phyloP scores from a whole-genome alignment of 208 protist species.

The Leishmania guyanensis region DNA sequence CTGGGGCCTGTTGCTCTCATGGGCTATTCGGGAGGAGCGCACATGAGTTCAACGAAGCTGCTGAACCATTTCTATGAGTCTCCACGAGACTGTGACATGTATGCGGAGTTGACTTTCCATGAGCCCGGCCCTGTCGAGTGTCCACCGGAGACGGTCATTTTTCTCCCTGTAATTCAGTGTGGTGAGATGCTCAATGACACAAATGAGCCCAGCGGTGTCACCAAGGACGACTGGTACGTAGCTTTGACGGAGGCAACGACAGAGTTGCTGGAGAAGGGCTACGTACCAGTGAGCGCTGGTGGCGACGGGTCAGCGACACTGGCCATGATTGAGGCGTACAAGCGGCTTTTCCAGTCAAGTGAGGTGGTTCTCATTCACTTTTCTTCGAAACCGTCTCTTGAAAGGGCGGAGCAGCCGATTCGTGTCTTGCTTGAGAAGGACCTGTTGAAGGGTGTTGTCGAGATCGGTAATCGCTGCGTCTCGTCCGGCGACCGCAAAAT shows the following conservation, averaged over 20 bases:
- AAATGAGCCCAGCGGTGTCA: not conserved
- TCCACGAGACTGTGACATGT: slow-evolving; percentile 74
- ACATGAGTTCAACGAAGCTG: slow-evolving; percentile 36
- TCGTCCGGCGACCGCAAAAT: slow-evolving; percentile 64
- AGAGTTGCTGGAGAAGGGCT: slow-evolving; percentile 81
- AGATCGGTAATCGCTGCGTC: slow-evolving; percentile 77
- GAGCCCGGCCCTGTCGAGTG: slow-evolving; percentile 73
- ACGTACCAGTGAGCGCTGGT: slow-evolving; percentile 74
- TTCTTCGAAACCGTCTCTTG: slow-evolving; percentile 51
- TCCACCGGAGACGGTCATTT: slow-evolving; percentile 76
- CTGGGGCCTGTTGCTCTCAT: slow-evolving; percentile 78
- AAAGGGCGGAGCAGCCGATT: slow-evolving; percentile 40
- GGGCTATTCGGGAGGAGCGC: slow-evolving; percentile 46
- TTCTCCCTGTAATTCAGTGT: slow-evolving; percentile 76
- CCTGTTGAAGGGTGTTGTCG: slow-evolving; percentile 77
- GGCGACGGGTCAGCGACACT: slow-evolving; percentile 75
- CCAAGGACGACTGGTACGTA: slow-evolving; percentile 73
- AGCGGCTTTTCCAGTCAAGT: slow-evolving; percentile 68
- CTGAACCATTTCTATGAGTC: slow-evolving; percentile 60
- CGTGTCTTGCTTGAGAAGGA: slow-evolving; percentile 73
- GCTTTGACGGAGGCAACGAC: slow-evolving; percentile 54
- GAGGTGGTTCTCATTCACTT: slow-evolving; percentile 85
- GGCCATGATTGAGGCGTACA: slow-evolving; percentile 82
- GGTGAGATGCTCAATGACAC: slow-evolving; percentile 53
- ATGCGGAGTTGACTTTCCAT: slow-evolving; percentile 78